Percentiles rank a stretch among this genome's conserved stretches.
Evolutionary conservation across 1,284 basidiomycete species (phyloP).

Genomic region (Marasmius oreades): DNA sequence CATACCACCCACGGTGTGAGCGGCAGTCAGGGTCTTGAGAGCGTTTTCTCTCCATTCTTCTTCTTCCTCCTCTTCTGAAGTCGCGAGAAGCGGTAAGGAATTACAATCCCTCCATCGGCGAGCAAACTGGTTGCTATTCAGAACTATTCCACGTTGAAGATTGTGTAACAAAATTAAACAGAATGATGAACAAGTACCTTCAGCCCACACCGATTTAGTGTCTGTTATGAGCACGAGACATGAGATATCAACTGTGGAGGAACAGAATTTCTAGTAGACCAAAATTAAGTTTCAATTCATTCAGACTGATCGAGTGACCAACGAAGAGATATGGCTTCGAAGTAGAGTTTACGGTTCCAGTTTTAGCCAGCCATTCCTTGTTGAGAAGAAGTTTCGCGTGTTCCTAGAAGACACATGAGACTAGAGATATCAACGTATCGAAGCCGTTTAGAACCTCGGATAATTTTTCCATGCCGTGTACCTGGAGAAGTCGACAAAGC

Average conservation of each 20-base stretch:
- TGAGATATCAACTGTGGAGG: slow-evolving; percentile 48
- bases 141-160: slow-evolving; percentile 35
- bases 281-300: neutral
- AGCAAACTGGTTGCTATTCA: slow-evolving; percentile 56
- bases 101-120: slow-evolving; percentile 67
- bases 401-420: slow-evolving; percentile 38
- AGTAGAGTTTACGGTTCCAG: slow-evolving; percentile 40
- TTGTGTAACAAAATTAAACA: slow-evolving; percentile 16
- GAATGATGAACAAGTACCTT: slow-evolving; percentile 43
- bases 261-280: slow-evolving; percentile 51
- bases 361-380: slow-evolving; percentile 72
- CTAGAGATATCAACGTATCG: neutral
- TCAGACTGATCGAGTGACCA: slow-evolving; percentile 27
- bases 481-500: slow-evolving; percentile 2
- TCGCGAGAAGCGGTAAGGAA: slow-evolving; percentile 24
- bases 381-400: slow-evolving; percentile 50
- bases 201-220: slow-evolving; percentile 70
- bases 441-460: slow-evolving; percentile 46
- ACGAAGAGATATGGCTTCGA: slow-evolving; percentile 71
- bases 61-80: slow-evolving; percentile 36
- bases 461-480: slow-evolving; percentile 46
- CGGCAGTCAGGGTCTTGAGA: slow-evolving; percentile 49
- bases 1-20: slow-evolving; percentile 58
- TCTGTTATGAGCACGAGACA: slow-evolving; percentile 68
- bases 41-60: slow-evolving; percentile 53